Evolutionary conservation across 2,329 filamentous ascomycete species (phyloP).

Genomic region (Arthrobotrys sinensis): DNA sequence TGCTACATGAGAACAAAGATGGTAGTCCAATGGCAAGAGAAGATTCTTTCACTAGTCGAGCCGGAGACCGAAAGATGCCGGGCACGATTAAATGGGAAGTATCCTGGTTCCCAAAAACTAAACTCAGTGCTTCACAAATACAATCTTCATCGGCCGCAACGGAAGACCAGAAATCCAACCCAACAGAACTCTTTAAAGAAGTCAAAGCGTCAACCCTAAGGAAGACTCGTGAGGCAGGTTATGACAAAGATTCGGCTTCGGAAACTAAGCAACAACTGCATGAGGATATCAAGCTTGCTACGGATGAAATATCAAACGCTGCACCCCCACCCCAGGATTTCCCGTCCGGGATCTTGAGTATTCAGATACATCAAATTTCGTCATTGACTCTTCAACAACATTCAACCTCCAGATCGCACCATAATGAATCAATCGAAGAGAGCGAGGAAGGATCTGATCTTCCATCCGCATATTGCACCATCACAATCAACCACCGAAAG

Average conservation of each 20-base stretch:
- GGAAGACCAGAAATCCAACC: conserved; percentile 23
- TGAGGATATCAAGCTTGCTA: conserved; percentile 76
- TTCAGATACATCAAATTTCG: conserved; percentile 81
- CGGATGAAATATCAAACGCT: conserved; percentile 78
- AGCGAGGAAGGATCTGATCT: conserved; percentile 76
- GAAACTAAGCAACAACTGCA: conserved; percentile 79
- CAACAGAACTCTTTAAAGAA: conserved; percentile 47
- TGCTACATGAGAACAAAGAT: conserved; percentile 90
- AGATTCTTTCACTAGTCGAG: conserved; percentile 84
- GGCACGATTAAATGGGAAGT: conserved; percentile 96
- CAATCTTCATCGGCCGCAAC: conserved; percentile 18
- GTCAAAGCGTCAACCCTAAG: conserved; percentile 70
- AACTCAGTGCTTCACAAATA: conserved; percentile 66
- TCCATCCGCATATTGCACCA: conserved; percentile 79
- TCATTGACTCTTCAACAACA: conserved; percentile 71
- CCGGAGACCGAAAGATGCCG: conserved; percentile 91
- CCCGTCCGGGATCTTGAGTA: conserved; percentile 77
- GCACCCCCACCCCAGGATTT: conserved; percentile 76
- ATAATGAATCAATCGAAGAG: conserved; percentile 72
- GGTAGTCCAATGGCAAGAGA: conserved; percentile 79
- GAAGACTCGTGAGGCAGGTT: conserved; percentile 77
- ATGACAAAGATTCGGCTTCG: conserved; percentile 72
- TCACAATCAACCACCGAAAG: conserved; percentile 81
- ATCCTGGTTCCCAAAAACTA: conserved; percentile 92
- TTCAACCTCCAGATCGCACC: conserved; percentile 37